Evolutionary conservation across 75 land plant species (phyloP), one percentile per base, ranked within the genome.

Genomic region (Selaginella tamariscina): DNA sequence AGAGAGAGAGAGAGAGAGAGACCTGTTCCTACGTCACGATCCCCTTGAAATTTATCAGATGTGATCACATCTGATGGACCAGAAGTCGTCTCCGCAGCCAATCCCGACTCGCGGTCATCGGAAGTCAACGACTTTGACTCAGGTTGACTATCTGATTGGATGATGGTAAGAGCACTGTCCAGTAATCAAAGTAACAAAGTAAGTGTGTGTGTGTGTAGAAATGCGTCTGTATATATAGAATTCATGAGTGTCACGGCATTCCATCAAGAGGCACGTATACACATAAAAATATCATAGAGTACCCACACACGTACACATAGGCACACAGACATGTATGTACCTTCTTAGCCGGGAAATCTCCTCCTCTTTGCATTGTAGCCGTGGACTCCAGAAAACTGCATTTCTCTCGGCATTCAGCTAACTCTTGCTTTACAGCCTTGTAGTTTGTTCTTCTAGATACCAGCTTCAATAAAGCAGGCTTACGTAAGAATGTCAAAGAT

Each of bases 391-490:
- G 85, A 76, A 27, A 81, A 65, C 82, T 73, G 26, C 84, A 65
- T 66, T 85, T 77, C 26, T 65, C 64, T 85, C 77, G 27, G 65
- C 63, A 74, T 82, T 86, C 15, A 88, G 70, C 56, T 39, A 83
- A 78, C 77, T 88, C 86, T 69, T 80, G 77, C 70, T 79, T 86
- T 15, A 89, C 78, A 62, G 64, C 81, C 64, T 74, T 80, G 27
- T 78, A 72, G 29, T 83, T 81, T 57, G 66, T 70, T 66, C 73
- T 76, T 65, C 83, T 86, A 56, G 75, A 66, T 65, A 82, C 83
- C 31, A 92, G 75, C 75, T 85, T 92, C 75, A 92, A 71, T 18
- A 92, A 67, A 57, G 83, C 85, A 66, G 97, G 97, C 64, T 82
- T 68, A 30, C 96, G 83, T 92, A 67, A 32, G 31, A 13, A 54